Conservation (phyloP, 768 basidiomycete species). For the Suillus occidentalis region DNA sequence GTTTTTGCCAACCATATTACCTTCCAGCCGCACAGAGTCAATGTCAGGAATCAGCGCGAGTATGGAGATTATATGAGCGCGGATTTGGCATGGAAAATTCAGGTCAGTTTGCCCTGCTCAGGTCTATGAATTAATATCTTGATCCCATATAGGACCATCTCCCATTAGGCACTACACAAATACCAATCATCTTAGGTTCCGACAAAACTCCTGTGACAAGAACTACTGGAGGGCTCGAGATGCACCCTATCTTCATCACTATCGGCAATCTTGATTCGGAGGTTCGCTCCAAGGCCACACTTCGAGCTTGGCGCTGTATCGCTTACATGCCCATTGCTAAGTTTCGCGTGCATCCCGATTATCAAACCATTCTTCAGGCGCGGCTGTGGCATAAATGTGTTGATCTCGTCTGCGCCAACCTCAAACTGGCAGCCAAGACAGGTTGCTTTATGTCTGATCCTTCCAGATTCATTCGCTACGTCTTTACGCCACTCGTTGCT, state of each 20-base stretch:
- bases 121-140: constrained; percentile 24
- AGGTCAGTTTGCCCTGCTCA: constrained; percentile 17
- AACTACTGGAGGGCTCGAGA: constrained; percentile 28
- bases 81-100: constrained; percentile 20
- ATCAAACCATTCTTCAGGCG: constrained; percentile 23
- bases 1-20: too few species aligned
- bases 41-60: constrained; percentile 9
- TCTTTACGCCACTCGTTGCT: neutral
- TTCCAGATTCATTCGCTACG: neutral
- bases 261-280: constrained; percentile 28
- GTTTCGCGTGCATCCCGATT: constrained; percentile 21
- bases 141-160: constrained; percentile 20
- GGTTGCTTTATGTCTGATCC: constrained; percentile 28
- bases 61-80: constrained; percentile 27
- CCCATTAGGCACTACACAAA: constrained; percentile 26
- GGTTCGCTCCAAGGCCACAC: constrained; percentile 10
- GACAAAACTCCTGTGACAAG: constrained; percentile 35
- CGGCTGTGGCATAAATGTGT: constrained; percentile 31
- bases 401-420: constrained; percentile 28
- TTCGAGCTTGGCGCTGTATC: constrained; percentile 13
- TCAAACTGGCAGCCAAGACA: constrained; percentile 29
- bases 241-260: constrained; percentile 23
- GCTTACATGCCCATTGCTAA: constrained; percentile 29
- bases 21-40: too few species aligned
- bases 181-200: constrained; percentile 29